A percentile compares a stretch with the other conserved stretches of the same genome.
These are phyloP conservation scores for Cutaneotrichosporon sp. DNA, from an alignment of 1,284 basidiomycete genomes.

Conservation along the genomic window DNA sequence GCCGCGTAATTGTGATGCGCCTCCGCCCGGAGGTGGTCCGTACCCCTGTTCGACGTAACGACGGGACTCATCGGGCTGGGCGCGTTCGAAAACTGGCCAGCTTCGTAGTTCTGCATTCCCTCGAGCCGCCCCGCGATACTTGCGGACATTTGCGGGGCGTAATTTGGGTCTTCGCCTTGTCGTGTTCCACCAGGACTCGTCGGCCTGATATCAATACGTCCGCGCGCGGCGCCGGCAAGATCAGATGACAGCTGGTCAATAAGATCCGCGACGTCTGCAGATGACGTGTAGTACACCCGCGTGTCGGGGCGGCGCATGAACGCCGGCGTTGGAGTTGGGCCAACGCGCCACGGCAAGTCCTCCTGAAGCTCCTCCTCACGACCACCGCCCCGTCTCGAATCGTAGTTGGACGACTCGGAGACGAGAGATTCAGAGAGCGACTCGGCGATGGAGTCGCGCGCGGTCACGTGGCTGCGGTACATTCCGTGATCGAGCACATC, in stretches of 20 bases:
- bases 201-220: slow-evolving; percentile 38
- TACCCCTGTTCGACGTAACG: neutral
- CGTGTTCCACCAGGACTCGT: neutral
- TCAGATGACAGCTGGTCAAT: slow-evolving; percentile 41
- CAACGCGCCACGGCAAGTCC: slow-evolving; percentile 15
- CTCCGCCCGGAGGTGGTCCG: neutral
- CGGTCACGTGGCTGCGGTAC: neutral
- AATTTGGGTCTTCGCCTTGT: neutral
- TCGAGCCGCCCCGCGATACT: neutral
- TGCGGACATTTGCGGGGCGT: too few relatives aligned
- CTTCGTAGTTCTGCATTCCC: neutral
- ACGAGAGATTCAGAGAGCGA: neutral
- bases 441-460: slow-evolving; percentile 5
- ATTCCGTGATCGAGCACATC: neutral
- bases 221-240: slow-evolving; percentile 29
- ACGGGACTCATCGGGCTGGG: neutral
- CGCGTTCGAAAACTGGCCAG: slow-evolving; percentile 13
- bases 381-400: neutral
- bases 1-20: slow-evolving; percentile 14
- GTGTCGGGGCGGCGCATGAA: slow-evolving; percentile 30
- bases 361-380: slow-evolving; percentile 1
- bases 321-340: slow-evolving; percentile 8
- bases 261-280: slow-evolving; percentile 41
- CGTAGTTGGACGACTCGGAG: neutral
- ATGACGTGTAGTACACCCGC: slow-evolving; percentile 38